Evolutionary conservation across 306 rosid genomes (phyloP).

Genomic region (Luffa aegyptiaca): DNA sequence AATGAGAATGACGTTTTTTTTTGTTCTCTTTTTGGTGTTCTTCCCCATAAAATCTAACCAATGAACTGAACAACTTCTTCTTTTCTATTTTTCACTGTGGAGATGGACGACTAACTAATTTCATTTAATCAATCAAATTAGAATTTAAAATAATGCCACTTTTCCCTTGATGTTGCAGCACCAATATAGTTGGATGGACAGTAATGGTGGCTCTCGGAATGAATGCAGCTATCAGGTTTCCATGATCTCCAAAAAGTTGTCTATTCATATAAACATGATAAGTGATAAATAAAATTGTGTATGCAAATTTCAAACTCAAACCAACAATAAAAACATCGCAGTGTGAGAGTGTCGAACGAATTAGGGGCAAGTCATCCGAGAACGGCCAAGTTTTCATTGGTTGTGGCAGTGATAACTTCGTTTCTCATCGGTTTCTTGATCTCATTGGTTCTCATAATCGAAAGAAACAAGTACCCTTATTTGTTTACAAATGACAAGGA

Average conservation of each 20-base stretch:
- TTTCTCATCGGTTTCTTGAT: slow-evolving; percentile 20
- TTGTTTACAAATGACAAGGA: slow-evolving; percentile 39
- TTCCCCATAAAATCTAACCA: no score
- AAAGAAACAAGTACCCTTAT: slow-evolving; percentile 27
- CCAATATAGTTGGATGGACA: slow-evolving; percentile 74
- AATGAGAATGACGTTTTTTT: no score
- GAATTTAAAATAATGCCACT: no score
- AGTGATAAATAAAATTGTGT: neutral
- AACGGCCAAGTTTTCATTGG: slow-evolving; percentile 55
- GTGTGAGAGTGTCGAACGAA: slow-evolving; percentile 88
- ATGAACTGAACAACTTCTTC: no score
- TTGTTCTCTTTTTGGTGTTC: no score
- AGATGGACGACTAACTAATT: no score
- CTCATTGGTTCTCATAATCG: slow-evolving; percentile 32
- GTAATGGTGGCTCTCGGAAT: slow-evolving; percentile 52
- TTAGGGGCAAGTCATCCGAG: slow-evolving; percentile 75
- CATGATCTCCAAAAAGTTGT: neutral
- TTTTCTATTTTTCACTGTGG: no score
- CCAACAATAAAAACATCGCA: slow-evolving; percentile 11
- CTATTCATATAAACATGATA: neutral
- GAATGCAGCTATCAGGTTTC: slow-evolving; percentile 56
- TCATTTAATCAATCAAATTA: neutral
- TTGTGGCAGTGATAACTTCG: slow-evolving; percentile 49
- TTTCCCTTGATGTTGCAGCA: slow-evolving; percentile 26
- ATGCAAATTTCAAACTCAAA: neutral